phyloP scores from a whole-genome alignment of 768 basidiomycete genomes.

The Termitomyces sp. region DNA sequence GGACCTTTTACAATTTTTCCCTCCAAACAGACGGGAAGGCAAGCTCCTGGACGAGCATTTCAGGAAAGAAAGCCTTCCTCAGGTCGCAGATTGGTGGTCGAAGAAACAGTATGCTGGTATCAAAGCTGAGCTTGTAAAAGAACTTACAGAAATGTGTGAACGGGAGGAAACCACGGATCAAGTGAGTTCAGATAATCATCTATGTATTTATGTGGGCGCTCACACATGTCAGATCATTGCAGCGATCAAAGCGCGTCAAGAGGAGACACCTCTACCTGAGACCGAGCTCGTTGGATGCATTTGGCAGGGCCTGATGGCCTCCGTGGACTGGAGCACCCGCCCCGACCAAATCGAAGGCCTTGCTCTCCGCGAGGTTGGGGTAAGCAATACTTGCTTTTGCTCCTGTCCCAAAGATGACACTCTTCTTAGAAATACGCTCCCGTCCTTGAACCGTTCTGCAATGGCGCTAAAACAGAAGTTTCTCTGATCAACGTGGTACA shows the following conservation, averaged over 20 bases:
- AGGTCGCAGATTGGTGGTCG: conserved; percentile 90
- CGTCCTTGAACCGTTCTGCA: conserved; percentile 87
- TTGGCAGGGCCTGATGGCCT: conserved; percentile 88
- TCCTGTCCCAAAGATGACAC: neutral
- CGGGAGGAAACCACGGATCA: conserved; percentile 63
- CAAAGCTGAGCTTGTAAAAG: conserved; percentile 69
- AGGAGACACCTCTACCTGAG: conserved; percentile 80
- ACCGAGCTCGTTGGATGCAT: conserved; percentile 81
- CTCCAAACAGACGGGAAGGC: conserved; percentile 70
- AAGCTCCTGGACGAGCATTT: conserved; percentile 82
- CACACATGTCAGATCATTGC: conserved; percentile 57
- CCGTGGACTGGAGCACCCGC: conserved; percentile 83
- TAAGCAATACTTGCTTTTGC: conserved; percentile 30
- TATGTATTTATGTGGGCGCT: conserved; percentile 1
- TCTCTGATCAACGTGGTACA: conserved; percentile 94
- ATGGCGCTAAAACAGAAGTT: conserved; percentile 85
- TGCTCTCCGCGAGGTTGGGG: conserved; percentile 83
- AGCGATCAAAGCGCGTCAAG: conserved; percentile 64
- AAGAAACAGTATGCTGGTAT: conserved; percentile 83
- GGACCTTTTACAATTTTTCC: conserved; percentile 86
- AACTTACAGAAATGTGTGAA: conserved; percentile 65
- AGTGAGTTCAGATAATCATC: conserved; percentile 32
- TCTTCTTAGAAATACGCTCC: conserved; percentile 65
- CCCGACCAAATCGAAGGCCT: conserved; percentile 90
- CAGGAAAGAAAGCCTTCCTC: conserved; percentile 67